These are phyloP conservation scores for Coemansia sp. DNA, from an alignment of 192 early-diverging fungal genomes.

Conservation along the genomic window DNA sequence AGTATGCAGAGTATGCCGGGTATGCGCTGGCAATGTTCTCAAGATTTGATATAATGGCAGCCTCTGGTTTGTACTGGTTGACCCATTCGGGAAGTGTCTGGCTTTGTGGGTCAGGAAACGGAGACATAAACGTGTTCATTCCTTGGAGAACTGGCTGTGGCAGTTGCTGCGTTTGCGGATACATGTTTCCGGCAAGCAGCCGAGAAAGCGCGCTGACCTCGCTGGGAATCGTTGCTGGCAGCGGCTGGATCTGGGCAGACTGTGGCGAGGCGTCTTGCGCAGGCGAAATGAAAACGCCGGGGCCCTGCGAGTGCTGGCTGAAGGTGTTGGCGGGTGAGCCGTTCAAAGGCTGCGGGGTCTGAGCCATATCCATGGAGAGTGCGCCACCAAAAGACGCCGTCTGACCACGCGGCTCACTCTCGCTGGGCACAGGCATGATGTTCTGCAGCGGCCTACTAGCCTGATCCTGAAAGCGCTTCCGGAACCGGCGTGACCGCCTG, in stretches of 20 bases:
- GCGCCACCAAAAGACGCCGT: background rate
- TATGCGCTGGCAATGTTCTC: constrained; percentile 49
- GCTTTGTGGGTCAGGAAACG: constrained; percentile 34
- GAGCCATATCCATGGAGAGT: background rate
- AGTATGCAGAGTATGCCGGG: constrained; percentile 20
- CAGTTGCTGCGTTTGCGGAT: constrained; percentile 45
- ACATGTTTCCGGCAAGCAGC: constrained; percentile 51
- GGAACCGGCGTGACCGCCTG: constrained; percentile 41
- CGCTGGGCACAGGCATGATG: constrained; percentile 22
- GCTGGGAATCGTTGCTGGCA: constrained; percentile 15
- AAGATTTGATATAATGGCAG: constrained; percentile 43
- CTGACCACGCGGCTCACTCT: background rate
- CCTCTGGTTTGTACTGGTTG: constrained; percentile 46
- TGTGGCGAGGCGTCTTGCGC: background rate
- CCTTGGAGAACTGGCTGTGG: constrained; percentile 49
- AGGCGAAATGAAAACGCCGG: constrained; percentile 1
- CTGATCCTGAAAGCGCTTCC: constrained; percentile 24
- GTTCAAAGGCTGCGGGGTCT: background rate
- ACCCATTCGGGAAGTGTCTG: constrained; percentile 48
- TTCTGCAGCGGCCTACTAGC: constrained; percentile 8
- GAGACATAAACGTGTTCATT: constrained; percentile 52
- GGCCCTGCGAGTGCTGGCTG: constrained; percentile 1
- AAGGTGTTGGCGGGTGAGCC: background rate
- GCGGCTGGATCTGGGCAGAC: background rate
- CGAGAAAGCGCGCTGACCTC: constrained; percentile 28